Percentiles rank a stretch among this genome's conserved stretches.
Evolutionary conservation across 805 yeast genomes (phyloP).

Genomic region (Alloascoidea hylecoeti): DNA sequence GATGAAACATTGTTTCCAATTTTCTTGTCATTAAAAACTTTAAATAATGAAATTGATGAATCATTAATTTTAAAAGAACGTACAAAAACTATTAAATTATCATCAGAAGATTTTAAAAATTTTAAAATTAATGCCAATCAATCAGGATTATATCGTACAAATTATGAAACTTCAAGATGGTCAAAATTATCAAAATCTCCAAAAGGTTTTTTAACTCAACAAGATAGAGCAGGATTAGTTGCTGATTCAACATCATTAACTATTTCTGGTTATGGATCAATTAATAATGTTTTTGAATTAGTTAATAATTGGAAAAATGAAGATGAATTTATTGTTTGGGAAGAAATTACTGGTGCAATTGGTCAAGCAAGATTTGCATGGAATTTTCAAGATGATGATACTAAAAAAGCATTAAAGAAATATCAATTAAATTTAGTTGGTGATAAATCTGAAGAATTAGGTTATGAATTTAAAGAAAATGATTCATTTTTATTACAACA

Average conservation of each 20-base stretch:
- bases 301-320: constrained; percentile 36
- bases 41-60: constrained; percentile 46
- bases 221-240: constrained; percentile 51
- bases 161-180: constrained; percentile 37
- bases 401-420: constrained; percentile 23
- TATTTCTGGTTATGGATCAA: constrained; percentile 32
- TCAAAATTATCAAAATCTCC: constrained; percentile 38
- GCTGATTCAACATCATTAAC: constrained; percentile 46
- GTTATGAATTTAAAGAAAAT: constrained; percentile 43
- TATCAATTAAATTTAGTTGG: constrained; percentile 40
- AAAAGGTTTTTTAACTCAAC: constrained; percentile 35
- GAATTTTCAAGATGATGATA: constrained; percentile 28
- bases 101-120: constrained; percentile 24
- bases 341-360: constrained; percentile 27
- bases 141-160: constrained; percentile 46
- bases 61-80: constrained; percentile 39
- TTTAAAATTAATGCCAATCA: constrained; percentile 50
- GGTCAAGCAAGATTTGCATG: constrained; percentile 28
- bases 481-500: constrained; percentile 54
- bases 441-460: constrained; percentile 38
- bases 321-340: constrained; percentile 41
- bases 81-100: constrained; percentile 28
- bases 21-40: constrained; percentile 37
- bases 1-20: constrained; percentile 39
- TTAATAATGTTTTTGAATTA: constrained; percentile 33